Evolutionary conservation across 2,329 filamentous ascomycete genomes (phyloP).

Genomic region (Cryphonectria japonica): DNA sequence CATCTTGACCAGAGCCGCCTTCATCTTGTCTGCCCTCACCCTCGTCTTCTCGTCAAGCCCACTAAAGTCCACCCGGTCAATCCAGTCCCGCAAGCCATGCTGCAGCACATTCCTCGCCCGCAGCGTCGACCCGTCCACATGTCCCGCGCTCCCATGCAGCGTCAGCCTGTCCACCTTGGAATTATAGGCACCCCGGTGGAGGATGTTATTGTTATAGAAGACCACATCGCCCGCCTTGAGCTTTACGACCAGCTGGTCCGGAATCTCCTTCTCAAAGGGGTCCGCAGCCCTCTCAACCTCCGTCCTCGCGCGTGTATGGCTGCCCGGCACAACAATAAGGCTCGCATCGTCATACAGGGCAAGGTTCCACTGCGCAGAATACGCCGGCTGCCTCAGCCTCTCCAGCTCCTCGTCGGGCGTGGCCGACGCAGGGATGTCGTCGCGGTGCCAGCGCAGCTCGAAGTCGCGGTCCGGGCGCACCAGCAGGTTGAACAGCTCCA

Average conservation of each 20-base stretch:
- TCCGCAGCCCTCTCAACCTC: slow-evolving; percentile 68
- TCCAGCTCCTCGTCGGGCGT: slow-evolving; percentile 67
- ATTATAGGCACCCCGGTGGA: slow-evolving; percentile 70
- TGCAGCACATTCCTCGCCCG: slow-evolving; percentile 72
- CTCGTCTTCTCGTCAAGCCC: slow-evolving; percentile 47
- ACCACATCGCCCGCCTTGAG: slow-evolving; percentile 75
- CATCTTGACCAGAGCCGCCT: slow-evolving; percentile 61
- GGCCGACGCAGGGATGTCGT: slow-evolving; percentile 74
- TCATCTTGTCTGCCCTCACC: slow-evolving; percentile 62
- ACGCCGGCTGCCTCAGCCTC: slow-evolving; percentile 63
- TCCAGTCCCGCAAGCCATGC: slow-evolving; percentile 69
- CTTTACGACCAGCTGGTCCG: slow-evolving; percentile 50
- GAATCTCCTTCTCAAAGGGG: slow-evolving; percentile 50
- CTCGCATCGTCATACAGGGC: slow-evolving; percentile 76
- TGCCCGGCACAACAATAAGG: slow-evolving; percentile 77
- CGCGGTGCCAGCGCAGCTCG: slow-evolving; percentile 81
- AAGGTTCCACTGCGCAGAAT: slow-evolving; percentile 87
- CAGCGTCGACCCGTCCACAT: slow-evolving; percentile 54
- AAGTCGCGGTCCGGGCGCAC: slow-evolving; percentile 74
- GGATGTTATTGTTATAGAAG: slow-evolving; percentile 86
- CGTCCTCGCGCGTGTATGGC: slow-evolving; percentile 73
- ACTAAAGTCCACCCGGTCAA: slow-evolving; percentile 59
- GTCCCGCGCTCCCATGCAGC: slow-evolving; percentile 70
- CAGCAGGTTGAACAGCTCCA: slow-evolving; percentile 88
- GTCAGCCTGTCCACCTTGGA: slow-evolving; percentile 65